Conservation (phyloP, 345 rosid species). For the Atalantia buxifolia region DNA sequence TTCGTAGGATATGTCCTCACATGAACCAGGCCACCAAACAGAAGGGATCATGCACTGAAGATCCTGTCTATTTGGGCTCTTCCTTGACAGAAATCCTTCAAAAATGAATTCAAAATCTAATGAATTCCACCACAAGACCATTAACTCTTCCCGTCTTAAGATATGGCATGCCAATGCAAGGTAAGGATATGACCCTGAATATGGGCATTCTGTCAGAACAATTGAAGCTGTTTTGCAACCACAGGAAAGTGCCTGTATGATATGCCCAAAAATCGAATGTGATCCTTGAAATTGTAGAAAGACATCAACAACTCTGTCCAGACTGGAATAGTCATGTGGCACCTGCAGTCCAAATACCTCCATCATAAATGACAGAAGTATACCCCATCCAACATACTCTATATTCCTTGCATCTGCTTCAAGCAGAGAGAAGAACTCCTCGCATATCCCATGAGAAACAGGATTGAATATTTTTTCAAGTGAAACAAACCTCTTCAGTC, state of each 20-base stretch:
- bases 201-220: constrained; percentile 79
- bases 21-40: constrained; percentile 99
- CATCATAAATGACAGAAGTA: constrained; percentile 74
- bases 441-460: constrained; percentile 64
- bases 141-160: constrained; percentile 65
- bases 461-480: constrained; percentile 73
- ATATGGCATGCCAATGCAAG: constrained; percentile 87
- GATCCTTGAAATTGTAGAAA: constrained; percentile 64
- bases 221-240: constrained; percentile 72
- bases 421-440: constrained; percentile 60
- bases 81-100: constrained; percentile 80
- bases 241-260: constrained; percentile 69
- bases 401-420: constrained; percentile 48
- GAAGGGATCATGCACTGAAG: constrained; percentile 82
- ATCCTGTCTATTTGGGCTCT: constrained; percentile 78
- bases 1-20: constrained; percentile 72
- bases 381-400: constrained; percentile 79
- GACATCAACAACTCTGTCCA: constrained; percentile 68
- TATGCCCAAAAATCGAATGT: constrained; percentile 51
- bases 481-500: constrained; percentile 73
- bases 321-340: constrained; percentile 69
- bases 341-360: constrained; percentile 63
- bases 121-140: constrained; percentile 86
- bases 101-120: constrained; percentile 69
- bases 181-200: constrained; percentile 84